Evolutionary conservation across 352 stramenopile species (phyloP).

Genomic region (Phytophthora parvispora): DNA sequence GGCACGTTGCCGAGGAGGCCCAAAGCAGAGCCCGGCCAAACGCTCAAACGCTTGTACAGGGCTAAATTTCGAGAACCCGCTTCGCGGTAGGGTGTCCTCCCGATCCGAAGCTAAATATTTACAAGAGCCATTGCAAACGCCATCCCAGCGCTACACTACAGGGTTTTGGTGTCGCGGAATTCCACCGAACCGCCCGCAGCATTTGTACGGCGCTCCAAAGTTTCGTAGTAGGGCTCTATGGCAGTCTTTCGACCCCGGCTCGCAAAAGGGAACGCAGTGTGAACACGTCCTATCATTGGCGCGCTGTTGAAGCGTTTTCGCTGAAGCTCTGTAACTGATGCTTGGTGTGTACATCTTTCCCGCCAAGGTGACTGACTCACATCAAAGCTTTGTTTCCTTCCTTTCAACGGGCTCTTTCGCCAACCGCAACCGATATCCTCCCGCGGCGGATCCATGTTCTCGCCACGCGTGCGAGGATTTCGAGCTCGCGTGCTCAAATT

Average conservation of each 20-base stretch:
- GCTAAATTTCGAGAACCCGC: slow-evolving; percentile 4
- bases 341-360: not conserved
- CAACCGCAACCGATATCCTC: not conserved
- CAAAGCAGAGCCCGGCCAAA: not conserved
- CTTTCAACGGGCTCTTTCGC: too few relatives aligned
- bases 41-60: not conserved
- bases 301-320: not conserved
- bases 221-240: not conserved
- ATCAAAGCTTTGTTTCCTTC: too few relatives aligned
- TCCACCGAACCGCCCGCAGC: not conserved
- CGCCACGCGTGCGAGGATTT: not conserved
- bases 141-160: slow-evolving; percentile 1
- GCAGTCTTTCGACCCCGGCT: not conserved
- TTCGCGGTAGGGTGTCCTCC: not conserved
- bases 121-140: slow-evolving; percentile 10
- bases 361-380: too few relatives aligned
- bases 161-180: not conserved
- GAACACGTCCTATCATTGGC: not conserved
- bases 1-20: slow-evolving; percentile 4
- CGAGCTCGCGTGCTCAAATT: too few relatives aligned
- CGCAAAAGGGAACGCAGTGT: not conserved
- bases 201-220: not conserved
- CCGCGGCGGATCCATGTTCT: not conserved
- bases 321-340: not conserved
- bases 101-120: slow-evolving; percentile 29